Percentiles rank a stretch among this genome's conserved stretches.
Evolutionary conservation across 1,284 basidiomycete genomes (phyloP).

Genomic region (Malassezia vespertilionis): DNA sequence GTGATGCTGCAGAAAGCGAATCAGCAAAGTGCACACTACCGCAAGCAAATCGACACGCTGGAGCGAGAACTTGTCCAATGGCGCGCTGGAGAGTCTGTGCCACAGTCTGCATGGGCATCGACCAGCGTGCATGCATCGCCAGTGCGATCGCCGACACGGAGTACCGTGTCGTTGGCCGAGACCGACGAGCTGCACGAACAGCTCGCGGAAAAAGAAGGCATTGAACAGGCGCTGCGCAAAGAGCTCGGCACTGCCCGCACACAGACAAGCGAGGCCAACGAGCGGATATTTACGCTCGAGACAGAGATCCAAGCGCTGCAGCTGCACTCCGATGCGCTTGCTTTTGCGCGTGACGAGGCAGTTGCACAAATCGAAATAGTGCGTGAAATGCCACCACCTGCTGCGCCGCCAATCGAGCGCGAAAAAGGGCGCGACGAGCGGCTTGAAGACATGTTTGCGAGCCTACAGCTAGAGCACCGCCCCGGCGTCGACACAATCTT

Average conservation of each 20-base stretch:
- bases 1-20: slow-evolving; percentile 72
- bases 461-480: slow-evolving; percentile 2
- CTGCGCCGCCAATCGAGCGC: not conserved
- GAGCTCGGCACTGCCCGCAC: not conserved
- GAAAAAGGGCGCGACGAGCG: slow-evolving; percentile 2
- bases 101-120: slow-evolving; percentile 44
- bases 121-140: not conserved
- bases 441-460: slow-evolving; percentile 6
- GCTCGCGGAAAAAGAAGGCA: not conserved
- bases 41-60: slow-evolving; percentile 64
- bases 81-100: slow-evolving; percentile 77
- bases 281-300: not conserved
- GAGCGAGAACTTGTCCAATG: slow-evolving; percentile 85
- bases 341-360: slow-evolving; percentile 47
- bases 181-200: slow-evolving; percentile 55
- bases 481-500: slow-evolving; percentile 5
- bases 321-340: slow-evolving; percentile 17
- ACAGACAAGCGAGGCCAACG: not conserved
- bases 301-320: not conserved
- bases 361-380: not conserved
- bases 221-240: not conserved
- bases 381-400: not conserved
- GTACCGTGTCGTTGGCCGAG: slow-evolving; percentile 59
- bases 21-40: not conserved
- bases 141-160: too few relatives aligned